Base-by-base conservation (phyloP, 768 basidiomycete species). In the Clathrus columnatus region DNA sequence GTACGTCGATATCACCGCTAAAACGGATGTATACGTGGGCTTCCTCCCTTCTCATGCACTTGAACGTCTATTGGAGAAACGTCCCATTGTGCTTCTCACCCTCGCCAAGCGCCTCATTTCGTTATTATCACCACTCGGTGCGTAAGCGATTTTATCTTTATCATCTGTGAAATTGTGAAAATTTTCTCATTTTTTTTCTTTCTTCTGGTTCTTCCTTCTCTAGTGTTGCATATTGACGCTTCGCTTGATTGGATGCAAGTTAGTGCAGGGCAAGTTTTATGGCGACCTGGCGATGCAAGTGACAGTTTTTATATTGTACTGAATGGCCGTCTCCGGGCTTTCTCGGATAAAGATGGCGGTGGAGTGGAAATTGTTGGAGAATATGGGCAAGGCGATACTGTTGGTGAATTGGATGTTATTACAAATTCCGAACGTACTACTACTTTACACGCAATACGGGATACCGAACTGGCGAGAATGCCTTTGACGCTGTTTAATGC, bases 191-290 rank as follows among this genome's bases (percentile, higher is more conserved):
- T 29, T 32, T 36, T 41, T 24, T 42, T 11, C 11, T 20, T 43
- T n/a, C 28, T 26, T 24, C n/a, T 18, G 46, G 23, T 27, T 21
- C 54, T 20, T 16, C 14, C 20, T 50, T 21, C 30, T 27, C 29
- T 58, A 94, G 95, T 99, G 6, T 73, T 97, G 16, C 96, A 99
- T 66, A 95, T 99, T 54, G 96, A 99, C 68, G 86, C 91, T 0
- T 91, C 93, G 0, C 74, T 99, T 59, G 96, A 99, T 64, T 99
- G 96, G 96, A 89, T 92, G 81, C 96, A 98, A 70, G 91, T 94
- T 6, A 85, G 85, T 60, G 92, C 93, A 0, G 91, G 96, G 1
- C 93, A 98, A 68, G 91, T 96, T 43, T 74, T 95, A 26, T 98
- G 94, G 85, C 79, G 94, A 28, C 86, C 93, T 28, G 83, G 87